Evolutionary conservation across 306 rosid genomes (phyloP).

Genomic region (Canavalia ensiformis): DNA sequence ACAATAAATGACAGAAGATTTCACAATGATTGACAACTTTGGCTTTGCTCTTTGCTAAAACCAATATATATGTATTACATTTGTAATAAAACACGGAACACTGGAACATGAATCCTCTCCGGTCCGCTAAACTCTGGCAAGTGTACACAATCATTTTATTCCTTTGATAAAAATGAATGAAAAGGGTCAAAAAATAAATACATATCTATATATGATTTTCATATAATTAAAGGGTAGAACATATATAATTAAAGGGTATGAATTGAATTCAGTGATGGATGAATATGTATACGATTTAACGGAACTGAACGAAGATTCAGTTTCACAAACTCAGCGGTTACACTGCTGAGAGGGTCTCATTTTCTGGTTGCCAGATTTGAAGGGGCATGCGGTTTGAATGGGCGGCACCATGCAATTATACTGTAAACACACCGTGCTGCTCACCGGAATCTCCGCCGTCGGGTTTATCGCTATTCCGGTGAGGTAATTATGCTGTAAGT

Average conservation of each 20-base stretch:
- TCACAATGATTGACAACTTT: not conserved
- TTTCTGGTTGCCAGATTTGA: conserved; percentile 78
- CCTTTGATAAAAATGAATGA: not conserved
- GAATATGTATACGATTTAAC: not conserved
- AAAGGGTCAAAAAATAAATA: not conserved
- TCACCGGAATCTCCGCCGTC: conserved; percentile 90
- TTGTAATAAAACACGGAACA: not conserved
- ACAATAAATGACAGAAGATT: no score
- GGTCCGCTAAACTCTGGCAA: not conserved
- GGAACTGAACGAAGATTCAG: not conserved
- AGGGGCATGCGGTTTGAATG: conserved; percentile 81
- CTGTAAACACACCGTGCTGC: conserved; percentile 86
- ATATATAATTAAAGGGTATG: not conserved
- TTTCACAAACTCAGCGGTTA: conserved; percentile 55
- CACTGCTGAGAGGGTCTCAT: conserved; percentile 79
- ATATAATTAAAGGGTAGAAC: not conserved
- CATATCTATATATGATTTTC: not conserved
- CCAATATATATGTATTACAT: not conserved
- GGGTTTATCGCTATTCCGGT: conserved; percentile 90
- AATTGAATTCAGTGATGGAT: not conserved
- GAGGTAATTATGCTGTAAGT: conserved; percentile 83
- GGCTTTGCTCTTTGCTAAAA: not conserved
- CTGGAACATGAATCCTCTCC: not conserved
- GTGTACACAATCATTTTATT: conserved; percentile 1
- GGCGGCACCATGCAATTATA: conserved; percentile 98